These are phyloP conservation scores for Ambrosiella cleistominuta DNA, from an alignment of 2,329 filamentous ascomycete species.

Conservation along the genomic window DNA sequence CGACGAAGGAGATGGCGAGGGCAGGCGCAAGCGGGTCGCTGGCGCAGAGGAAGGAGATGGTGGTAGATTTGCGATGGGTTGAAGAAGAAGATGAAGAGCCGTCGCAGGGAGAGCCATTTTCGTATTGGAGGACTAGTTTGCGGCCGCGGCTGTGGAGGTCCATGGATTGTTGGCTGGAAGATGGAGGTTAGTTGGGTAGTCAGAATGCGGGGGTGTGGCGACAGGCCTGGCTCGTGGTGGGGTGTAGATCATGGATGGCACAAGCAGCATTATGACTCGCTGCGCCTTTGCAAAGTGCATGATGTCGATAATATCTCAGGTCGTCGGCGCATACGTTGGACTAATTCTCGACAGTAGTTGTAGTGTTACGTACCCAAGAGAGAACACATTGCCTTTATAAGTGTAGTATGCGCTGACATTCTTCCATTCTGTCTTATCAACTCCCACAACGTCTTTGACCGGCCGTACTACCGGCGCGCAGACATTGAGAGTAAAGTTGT, in stretches of 20 bases:
- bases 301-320: neutral
- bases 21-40: slow-evolving; percentile 52
- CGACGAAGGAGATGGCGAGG: slow-evolving; percentile 67
- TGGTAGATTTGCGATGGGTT: slow-evolving; percentile 52
- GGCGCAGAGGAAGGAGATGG: slow-evolving; percentile 88
- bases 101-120: slow-evolving; percentile 57
- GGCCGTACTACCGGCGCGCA: slow-evolving; percentile 58
- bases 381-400: slow-evolving; percentile 46
- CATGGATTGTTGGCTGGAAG: slow-evolving; percentile 34
- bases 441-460: slow-evolving; percentile 43
- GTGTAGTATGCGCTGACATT: slow-evolving; percentile 70
- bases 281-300: neutral
- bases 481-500: slow-evolving; percentile 73
- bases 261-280: neutral
- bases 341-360: neutral
- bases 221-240: neutral
- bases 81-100: slow-evolving; percentile 12
- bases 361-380: slow-evolving; percentile 45
- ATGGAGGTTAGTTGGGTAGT: slow-evolving; percentile 1
- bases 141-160: slow-evolving; percentile 43
- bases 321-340: neutral
- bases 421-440: slow-evolving; percentile 42
- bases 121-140: slow-evolving; percentile 63
- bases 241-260: neutral
- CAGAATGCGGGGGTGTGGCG: neutral